These are phyloP conservation scores for Aspergillus hortae DNA, from an alignment of 2,329 filamentous ascomycete genomes.

Conservation along the genomic window DNA sequence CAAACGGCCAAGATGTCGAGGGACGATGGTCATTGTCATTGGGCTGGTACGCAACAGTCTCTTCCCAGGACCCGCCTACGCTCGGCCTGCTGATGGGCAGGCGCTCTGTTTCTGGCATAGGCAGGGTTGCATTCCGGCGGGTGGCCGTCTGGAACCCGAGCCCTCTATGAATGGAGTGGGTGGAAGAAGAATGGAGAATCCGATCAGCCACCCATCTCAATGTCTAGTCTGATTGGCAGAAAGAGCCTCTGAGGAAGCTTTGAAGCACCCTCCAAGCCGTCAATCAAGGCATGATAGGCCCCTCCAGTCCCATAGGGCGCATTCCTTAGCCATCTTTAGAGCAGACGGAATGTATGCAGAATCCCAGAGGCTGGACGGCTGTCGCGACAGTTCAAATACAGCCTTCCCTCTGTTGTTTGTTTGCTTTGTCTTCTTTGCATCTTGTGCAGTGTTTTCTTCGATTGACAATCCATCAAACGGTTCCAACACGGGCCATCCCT, in stretches of 20 bases:
- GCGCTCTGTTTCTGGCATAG: slow-evolving; percentile 31
- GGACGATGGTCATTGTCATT: slow-evolving; percentile 9
- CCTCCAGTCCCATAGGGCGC: slow-evolving; percentile 21
- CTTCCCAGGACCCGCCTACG: slow-evolving; percentile 20
- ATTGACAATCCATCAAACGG: slow-evolving; percentile 37
- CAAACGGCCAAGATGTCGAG: neutral
- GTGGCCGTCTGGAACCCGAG: slow-evolving; percentile 28
- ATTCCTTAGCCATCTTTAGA: slow-evolving; percentile 35
- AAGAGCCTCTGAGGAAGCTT: slow-evolving; percentile 9
- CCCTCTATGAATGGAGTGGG: slow-evolving; percentile 13
- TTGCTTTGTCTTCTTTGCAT: slow-evolving; percentile 43
- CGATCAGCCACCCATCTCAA: slow-evolving; percentile 20
- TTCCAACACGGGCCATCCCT: slow-evolving; percentile 22
- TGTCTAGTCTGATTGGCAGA: slow-evolving; percentile 22
- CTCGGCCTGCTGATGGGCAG: slow-evolving; percentile 20
- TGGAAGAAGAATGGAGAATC: slow-evolving; percentile 21
- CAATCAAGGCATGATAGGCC: slow-evolving; percentile 21
- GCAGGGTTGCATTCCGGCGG: slow-evolving; percentile 32
- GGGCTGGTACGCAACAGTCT: slow-evolving; percentile 12
- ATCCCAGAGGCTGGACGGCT: slow-evolving; percentile 33
- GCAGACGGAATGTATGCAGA: slow-evolving; percentile 32
- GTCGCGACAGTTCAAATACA: slow-evolving; percentile 36
- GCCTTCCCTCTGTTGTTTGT: slow-evolving; percentile 38
- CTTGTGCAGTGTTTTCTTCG: slow-evolving; percentile 38
- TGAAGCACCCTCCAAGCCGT: slow-evolving; percentile 18